A percentile compares a stretch with the other conserved stretches of the same genome.
Evolutionary conservation across 2,329 filamentous ascomycete species (phyloP).

Genomic region (Lachnellula arida): DNA sequence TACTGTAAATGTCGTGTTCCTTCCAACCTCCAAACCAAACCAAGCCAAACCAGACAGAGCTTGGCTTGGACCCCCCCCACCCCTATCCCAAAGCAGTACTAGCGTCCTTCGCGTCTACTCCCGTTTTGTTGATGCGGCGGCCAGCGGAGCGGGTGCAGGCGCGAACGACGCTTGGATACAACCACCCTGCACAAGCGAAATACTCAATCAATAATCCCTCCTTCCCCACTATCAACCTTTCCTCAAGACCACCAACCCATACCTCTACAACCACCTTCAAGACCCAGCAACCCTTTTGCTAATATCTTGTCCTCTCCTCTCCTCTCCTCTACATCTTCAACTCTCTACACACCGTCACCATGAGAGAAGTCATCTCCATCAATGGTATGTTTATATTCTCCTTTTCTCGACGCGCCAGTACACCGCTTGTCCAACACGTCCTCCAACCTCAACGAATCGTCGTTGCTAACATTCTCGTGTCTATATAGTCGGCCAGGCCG

Average conservation of each 20-base stretch:
- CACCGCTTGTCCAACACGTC: conserved; percentile 35
- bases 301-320: not conserved
- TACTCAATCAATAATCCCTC: conserved; percentile 1
- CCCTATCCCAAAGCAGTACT: no score
- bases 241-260: not conserved
- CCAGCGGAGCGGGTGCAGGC: not conserved
- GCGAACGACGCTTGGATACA: not conserved
- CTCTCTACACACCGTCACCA: conserved; percentile 49
- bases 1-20: no score
- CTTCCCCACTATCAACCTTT: conserved; percentile 22
- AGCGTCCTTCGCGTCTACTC: no score
- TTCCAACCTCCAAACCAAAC: no score
- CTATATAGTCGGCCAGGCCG: conserved; percentile 89
- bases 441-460: conserved; percentile 15
- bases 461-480: conserved; percentile 25
- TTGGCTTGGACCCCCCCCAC: not conserved
- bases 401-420: conserved; percentile 29
- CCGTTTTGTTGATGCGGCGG: no score
- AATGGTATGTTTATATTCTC: conserved; percentile 68
- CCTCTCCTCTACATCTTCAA: conserved; percentile 20
- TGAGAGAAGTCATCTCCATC: conserved; percentile 99
- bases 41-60: no score
- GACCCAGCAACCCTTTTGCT: conserved; percentile 6
- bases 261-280: conserved; percentile 8
- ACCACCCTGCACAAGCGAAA: not conserved